phyloP scores from a whole-genome alignment of 371 early-diverging fungal species.

The Syncephalastrum sp. region DNA sequence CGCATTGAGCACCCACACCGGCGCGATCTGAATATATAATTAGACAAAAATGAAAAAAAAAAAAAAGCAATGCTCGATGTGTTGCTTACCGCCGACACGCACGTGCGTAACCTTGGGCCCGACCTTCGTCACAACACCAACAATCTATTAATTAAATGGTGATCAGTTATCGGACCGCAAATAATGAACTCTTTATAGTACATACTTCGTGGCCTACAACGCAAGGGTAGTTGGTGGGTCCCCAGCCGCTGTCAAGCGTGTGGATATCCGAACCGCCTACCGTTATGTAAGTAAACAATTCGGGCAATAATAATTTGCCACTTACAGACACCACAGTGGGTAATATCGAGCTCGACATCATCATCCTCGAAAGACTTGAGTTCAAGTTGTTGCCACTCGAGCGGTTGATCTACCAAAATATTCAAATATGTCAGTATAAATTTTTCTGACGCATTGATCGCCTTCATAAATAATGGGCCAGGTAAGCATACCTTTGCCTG shows the following conservation, averaged over 20 bases:
- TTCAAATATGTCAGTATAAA: not conserved
- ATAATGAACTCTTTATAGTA: not conserved
- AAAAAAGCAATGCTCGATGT: too few relatives aligned
- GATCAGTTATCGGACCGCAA: not conserved
- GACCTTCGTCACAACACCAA: slow-evolving; percentile 54
- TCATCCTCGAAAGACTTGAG: slow-evolving; percentile 38
- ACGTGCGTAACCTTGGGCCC: slow-evolving; percentile 55
- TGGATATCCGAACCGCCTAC: slow-evolving; percentile 42
- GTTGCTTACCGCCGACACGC: slow-evolving; percentile 48
- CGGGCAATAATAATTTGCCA: too few relatives aligned
- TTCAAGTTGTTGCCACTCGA: slow-evolving; percentile 17
- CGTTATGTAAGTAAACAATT: not conserved
- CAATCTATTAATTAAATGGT: slow-evolving; percentile 24
- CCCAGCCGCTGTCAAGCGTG: slow-evolving; percentile 71
- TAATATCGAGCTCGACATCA: slow-evolving; percentile 60
- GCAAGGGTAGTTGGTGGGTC: slow-evolving; percentile 56
- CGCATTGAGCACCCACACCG: slow-evolving; percentile 69
- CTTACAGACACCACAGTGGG: slow-evolving; percentile 46
- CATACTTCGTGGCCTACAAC: slow-evolving; percentile 57
- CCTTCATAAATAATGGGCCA: not conserved
- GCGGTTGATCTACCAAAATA: slow-evolving; percentile 13
- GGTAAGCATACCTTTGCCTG: slow-evolving; percentile 20
- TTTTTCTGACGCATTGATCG: not conserved
- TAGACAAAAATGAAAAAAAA: too few relatives aligned
- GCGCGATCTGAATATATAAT: slow-evolving; percentile 36